Evolutionary conservation across 2,329 filamentous ascomycete species (phyloP).

Genomic region (Diaporthe ampelina): DNA sequence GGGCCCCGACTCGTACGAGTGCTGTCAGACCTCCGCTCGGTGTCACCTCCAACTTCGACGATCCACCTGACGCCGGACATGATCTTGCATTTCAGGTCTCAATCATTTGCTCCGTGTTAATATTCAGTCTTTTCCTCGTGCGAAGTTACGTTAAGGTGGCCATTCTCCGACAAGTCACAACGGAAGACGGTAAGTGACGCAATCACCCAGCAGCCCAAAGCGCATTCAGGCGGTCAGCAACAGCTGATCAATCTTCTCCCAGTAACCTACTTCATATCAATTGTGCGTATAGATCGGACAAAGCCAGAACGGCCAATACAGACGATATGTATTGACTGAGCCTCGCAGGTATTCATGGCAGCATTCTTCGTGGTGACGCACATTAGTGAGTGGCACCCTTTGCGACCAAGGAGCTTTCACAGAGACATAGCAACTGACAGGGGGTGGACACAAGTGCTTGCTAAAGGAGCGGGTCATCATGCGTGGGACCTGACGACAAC

Average conservation of each 20-base stretch:
- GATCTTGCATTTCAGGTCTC: not conserved
- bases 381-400: not conserved
- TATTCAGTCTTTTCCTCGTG: not conserved
- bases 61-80: constrained; percentile 15
- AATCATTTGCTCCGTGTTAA: not conserved
- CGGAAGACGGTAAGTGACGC: constrained; percentile 12
- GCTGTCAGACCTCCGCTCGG: constrained; percentile 13
- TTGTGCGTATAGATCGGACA: not conserved
- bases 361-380: not conserved
- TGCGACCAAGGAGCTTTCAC: not conserved
- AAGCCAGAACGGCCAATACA: not conserved
- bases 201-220: not conserved
- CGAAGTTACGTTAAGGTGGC: not conserved
- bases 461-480: constrained; percentile 3
- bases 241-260: not conserved
- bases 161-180: constrained; percentile 7
- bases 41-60: constrained; percentile 13
- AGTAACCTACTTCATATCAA: not conserved
- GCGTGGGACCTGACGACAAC: constrained; percentile 4
- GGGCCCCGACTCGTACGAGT: not conserved
- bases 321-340: not conserved
- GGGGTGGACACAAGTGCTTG: not conserved
- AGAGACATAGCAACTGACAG: not conserved
- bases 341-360: constrained; percentile 1
- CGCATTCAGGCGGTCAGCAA: not conserved